phyloP scores from a whole-genome alignment of 805 yeast species.

The Wickerhamiella shivajii region DNA sequence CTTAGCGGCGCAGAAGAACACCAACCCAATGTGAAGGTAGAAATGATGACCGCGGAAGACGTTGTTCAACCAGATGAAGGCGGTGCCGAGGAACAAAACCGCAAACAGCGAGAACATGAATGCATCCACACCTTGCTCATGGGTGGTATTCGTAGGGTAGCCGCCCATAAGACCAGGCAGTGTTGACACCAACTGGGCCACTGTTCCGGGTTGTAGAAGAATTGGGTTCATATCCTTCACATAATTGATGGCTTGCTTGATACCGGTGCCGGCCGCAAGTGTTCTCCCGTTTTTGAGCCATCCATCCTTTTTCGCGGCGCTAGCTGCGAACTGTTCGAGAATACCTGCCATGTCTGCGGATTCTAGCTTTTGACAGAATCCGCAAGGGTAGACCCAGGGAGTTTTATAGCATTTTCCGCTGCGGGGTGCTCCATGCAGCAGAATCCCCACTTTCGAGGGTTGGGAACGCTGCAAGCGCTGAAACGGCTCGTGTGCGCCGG shows the following conservation, averaged over 20 bases:
- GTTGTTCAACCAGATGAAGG: conserved; percentile 35
- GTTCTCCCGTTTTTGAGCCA: conserved; percentile 11
- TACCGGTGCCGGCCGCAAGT: conserved; percentile 21
- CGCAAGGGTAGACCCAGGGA: too few species aligned
- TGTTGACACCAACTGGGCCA: conserved; percentile 15
- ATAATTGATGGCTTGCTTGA: conserved; percentile 14
- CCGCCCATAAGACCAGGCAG: conserved; percentile 40
- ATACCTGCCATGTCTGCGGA: conserved; percentile 5
- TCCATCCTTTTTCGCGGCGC: conserved; percentile 1
- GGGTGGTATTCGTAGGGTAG: conserved; percentile 25
- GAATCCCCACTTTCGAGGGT: too few species aligned
- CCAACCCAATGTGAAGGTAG: conserved; percentile 38
- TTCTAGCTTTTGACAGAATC: too few species aligned
- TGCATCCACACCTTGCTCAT: conserved; percentile 48
- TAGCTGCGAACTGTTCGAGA: conserved; percentile 3
- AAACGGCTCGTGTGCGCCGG: too few species aligned
- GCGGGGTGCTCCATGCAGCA: too few species aligned
- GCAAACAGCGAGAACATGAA: conserved; percentile 41
- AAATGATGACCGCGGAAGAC: conserved; percentile 44
- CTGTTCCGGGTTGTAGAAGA: conserved; percentile 10
- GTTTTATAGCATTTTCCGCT: too few species aligned
- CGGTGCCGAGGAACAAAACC: conserved; percentile 34
- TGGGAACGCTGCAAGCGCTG: too few species aligned
- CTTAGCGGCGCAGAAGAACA: conserved; percentile 38
- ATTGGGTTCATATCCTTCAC: conserved; percentile 11